Evolutionary conservation across 169 alveolate species (phyloP), one percentile per base, ranked within the genome.

Genomic region (Toxoplasma gondii): DNA sequence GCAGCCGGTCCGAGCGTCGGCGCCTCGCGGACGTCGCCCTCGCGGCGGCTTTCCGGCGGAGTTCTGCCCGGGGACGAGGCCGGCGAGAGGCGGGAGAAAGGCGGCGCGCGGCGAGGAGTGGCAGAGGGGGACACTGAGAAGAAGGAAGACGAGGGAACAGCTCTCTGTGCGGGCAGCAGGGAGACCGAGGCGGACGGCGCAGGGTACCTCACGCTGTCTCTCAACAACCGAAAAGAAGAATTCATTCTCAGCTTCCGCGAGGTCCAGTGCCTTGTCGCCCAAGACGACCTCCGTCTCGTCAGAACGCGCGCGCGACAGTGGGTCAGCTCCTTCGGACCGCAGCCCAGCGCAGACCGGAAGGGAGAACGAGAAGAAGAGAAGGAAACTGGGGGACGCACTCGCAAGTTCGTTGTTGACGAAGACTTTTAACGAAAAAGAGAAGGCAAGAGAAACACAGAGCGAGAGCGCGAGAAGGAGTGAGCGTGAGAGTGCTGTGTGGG

Each of bases 231-330:
- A 27, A 91, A 80, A 49, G 94, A 91, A 39, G 94, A 91, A 31
- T 91, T 91, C 83, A 69, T 91, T 17, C 84, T 91, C 19, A 39
- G 58, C 31, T 74, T 88, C 39, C 88, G 54, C 22, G 94, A 91
- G n/a, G 90, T 91, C 31, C 78, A 81, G 58, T 74, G 91, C 43
- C 94, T 91, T 1, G 91, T 91, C 2, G 94, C 94, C 0, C 94
- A 91, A 24, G 94, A 91, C 44, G 94, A 91, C 34, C 94, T 91
- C 19, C 43, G 94, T 16, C 91, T 91, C 38, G 94, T 91, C 29
- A 53, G 94, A 45, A 91, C 86, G 94, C 80, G 94, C 39, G 54
- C 94, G 49, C 49, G 94, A 34, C 94, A 91, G 84, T 91, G 94
- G 94, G 74, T 91, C 44, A 69, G 43, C 44, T 74, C 49, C 84